Evolutionary conservation across 2,329 filamentous ascomycete genomes (phyloP), one percentile per base, ranked within the genome.

Genomic region (Ascosphaera pollenicola): DNA sequence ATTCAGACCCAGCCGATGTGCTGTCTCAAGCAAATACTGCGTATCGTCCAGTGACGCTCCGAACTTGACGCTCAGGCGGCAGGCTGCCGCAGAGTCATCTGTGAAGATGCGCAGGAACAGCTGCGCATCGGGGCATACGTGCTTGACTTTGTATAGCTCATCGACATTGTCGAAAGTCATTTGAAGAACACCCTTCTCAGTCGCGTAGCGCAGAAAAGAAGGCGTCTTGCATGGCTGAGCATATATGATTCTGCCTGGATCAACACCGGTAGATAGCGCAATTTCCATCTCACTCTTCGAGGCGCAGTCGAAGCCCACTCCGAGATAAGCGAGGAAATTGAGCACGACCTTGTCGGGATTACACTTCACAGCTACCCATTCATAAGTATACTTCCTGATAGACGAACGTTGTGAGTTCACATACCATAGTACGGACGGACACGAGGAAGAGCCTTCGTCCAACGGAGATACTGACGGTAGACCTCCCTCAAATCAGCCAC

Each of bases 81-180:
- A 95, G 49, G 95, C 62, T 58, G 83, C 92, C 44, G 82, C 83
- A 36, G 85, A 91, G 58, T 98, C 89, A 55, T 98, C 89, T 43
- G 89, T 98, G 55, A 84, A 68, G 62, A 98, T 98, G 51, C 89
- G 85, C 44, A 98, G 68, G 60, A 79, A 92, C 34, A 98, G 74
- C 64, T 94, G 82, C 19, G 89, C 89, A 37, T 73, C 74, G 2
- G 89, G 87, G 54, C 72, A 94, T 50, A 89, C 72, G 59, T 83
- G 79, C 60, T 91, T 89, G 59, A 92, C 87, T 70, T 98, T 98
- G 72, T 87, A 83, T 39, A 98, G 72, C 68, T 98, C 89, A 58
- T 98, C 89, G 56, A 79, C 74, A 51, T 98, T 98, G 70, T 98
- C 89, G 55, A 98, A 95, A 2, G 89, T 98, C 87, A 98, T 95